Evolutionary conservation across 768 basidiomycete genomes (phyloP).

Genomic region (Lactifluus pinguis): DNA sequence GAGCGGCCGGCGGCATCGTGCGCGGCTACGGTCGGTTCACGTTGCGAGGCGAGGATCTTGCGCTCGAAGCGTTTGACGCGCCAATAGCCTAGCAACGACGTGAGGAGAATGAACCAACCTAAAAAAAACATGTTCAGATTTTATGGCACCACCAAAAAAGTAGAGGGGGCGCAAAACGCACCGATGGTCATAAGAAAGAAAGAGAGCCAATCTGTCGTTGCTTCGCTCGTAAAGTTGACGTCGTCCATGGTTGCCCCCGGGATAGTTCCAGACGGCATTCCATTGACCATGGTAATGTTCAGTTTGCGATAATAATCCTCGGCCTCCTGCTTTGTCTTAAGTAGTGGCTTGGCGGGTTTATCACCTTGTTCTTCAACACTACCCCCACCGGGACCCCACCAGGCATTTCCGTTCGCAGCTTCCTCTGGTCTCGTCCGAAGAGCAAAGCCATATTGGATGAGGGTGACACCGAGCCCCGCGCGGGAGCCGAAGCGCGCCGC

Average conservation of each 20-base stretch:
- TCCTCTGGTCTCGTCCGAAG: slow-evolving; percentile 46
- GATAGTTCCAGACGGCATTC: slow-evolving; percentile 9
- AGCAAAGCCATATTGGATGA: slow-evolving; percentile 92
- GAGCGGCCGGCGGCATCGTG: slow-evolving; percentile 20
- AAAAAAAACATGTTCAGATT: not conserved
- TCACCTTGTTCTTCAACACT: not conserved
- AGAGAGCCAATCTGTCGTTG: slow-evolving; percentile 88
- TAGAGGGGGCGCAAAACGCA: slow-evolving; percentile 25
- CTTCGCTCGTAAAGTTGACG: slow-evolving; percentile 29
- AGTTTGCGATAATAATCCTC: slow-evolving; percentile 17
- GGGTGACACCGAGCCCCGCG: slow-evolving; percentile 90
- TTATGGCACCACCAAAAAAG: not conserved
- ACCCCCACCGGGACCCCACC: not conserved
- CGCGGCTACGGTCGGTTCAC: slow-evolving; percentile 22
- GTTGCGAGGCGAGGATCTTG: slow-evolving; percentile 56
- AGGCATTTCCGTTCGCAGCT: slow-evolving; percentile 23
- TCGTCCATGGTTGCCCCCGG: slow-evolving; percentile 14
- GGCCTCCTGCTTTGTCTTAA: slow-evolving; percentile 15
- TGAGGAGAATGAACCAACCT: slow-evolving; percentile 86
- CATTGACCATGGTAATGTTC: slow-evolving; percentile 21
- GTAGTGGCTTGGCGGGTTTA: not conserved
- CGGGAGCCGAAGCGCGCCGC: slow-evolving; percentile 89
- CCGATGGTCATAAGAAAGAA: slow-evolving; percentile 90
- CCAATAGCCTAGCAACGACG: slow-evolving; percentile 85
- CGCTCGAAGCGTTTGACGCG: slow-evolving; percentile 85